Conservation (phyloP, 768 basidiomycete genomes). For the Leccinum ochraceum region DNA sequence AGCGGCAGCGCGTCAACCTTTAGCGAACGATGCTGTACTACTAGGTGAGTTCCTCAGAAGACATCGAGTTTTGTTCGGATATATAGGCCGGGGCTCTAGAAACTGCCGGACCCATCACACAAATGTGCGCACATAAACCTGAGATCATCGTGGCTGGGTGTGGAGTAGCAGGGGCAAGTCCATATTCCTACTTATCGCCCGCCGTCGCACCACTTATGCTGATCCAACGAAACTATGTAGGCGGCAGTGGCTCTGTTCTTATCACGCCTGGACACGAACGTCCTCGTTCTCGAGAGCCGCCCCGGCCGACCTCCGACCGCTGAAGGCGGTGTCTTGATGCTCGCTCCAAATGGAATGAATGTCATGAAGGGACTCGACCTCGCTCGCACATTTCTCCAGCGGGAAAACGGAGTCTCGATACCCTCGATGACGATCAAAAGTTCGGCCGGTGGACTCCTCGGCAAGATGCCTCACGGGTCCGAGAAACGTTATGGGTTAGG, state of each 20-base stretch:
- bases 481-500: conserved; percentile 28
- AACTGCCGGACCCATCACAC: too few relatives aligned
- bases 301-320: conserved; percentile 15
- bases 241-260: conserved; percentile 27
- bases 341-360: conserved; percentile 32
- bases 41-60: not conserved
- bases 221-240: conserved; percentile 12
- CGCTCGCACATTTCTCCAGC: conserved; percentile 24
- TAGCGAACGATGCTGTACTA: not conserved
- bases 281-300: conserved; percentile 28
- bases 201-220: not conserved
- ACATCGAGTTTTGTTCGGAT: not conserved
- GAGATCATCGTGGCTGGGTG: conserved; percentile 32
- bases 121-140: conserved; percentile 20
- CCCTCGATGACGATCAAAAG: conserved; percentile 24
- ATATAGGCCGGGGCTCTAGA: conserved; percentile 2
- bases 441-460: conserved; percentile 22
- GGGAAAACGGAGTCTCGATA: conserved; percentile 20
- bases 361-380: conserved; percentile 30
- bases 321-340: conserved; percentile 30
- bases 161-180: conserved; percentile 30
- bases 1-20: conserved; percentile 10
- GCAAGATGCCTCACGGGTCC: conserved; percentile 30
- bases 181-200: not conserved
- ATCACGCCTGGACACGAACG: conserved; percentile 19